Conservation (phyloP, 176 grass and related monocot genomes). For the Oryza nivara region DNA sequence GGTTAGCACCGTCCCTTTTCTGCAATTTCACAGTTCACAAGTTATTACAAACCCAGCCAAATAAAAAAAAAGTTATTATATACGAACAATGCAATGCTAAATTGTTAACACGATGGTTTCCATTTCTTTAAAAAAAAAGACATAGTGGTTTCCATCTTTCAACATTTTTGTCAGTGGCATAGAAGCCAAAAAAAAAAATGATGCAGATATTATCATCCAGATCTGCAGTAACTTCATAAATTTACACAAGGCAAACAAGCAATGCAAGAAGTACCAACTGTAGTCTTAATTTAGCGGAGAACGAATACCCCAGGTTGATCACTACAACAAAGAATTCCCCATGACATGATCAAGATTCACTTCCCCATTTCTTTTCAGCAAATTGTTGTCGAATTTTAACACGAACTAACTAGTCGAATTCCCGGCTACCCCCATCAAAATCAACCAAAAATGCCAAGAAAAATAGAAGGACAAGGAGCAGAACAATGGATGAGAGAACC, state of each 20-base stretch:
- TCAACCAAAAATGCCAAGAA: neutral
- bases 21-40: constrained; percentile 42
- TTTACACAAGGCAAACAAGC: neutral
- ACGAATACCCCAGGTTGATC: neutral
- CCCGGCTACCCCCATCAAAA: neutral
- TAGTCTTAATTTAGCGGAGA: neutral
- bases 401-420: neutral
- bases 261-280: neutral
- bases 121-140: no score
- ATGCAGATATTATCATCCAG: constrained; percentile 16
- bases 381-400: neutral
- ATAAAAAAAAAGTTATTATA: no score
- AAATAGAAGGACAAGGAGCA: neutral
- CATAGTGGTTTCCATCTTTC: no score
- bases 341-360: neutral
- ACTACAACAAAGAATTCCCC: neutral
- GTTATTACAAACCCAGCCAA: neutral
- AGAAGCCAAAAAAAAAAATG: neutral
- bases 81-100: neutral
- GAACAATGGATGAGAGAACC: constrained; percentile 1
- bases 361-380: neutral
- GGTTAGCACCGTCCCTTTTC: constrained; percentile 33
- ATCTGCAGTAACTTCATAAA: constrained; percentile 7
- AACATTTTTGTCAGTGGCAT: neutral
- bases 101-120: neutral